Base-by-base conservation (phyloP, 2,329 filamentous ascomycete species). In the Neoarthrinium moseri region DNA sequence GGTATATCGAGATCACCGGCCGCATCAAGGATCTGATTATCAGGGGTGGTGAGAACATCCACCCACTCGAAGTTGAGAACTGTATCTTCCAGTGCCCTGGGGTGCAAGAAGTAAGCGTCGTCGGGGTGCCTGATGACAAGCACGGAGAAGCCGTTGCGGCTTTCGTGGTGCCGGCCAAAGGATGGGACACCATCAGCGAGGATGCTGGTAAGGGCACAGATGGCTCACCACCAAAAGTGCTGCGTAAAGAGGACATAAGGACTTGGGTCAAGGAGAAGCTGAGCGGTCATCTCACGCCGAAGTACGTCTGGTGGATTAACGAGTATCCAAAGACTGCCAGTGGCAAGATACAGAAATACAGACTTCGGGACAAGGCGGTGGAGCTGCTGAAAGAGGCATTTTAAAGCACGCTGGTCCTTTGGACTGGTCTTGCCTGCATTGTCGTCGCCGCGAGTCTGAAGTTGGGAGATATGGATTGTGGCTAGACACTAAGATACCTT, bases 341-440 rank as follows among this genome's bases (percentile, higher is more conserved):
- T 64, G 92, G 92, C 20, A 99, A 99, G 80, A 91, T 97, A 46
- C 90, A 96, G 71, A 96, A 97, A 71, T 96, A 87, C 64, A 92
- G 86, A 71, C 65, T 97, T 58, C 80, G 81, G 59, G 86, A 91
- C 13, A 71, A 77, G 58, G 91, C 74, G 1, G 66, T 62, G 54
- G 63, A 68, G 51, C 40, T 70, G 37, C 11, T 51, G 2, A 37
- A 43, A 10, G 5, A 29, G 42, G 32, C 26, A 29, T 29, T n/a
- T 8, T 29, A 29, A n/a, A n/a, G n/a, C 8, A 29, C n/a, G 26
- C 26, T 8, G n/a, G n/a, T n/a, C n/a, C n/a, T n/a, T n/a, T n/a
- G n/a, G n/a, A n/a, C n/a, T n/a, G n/a, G n/a, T n/a, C n/a, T n/a
- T n/a, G n/a, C n/a, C n/a, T n/a, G n/a, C n/a, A n/a, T n/a, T n/a